Evolutionary conservation across 805 yeast genomes (phyloP).

Genomic region (Maudiozyma bulderi): DNA sequence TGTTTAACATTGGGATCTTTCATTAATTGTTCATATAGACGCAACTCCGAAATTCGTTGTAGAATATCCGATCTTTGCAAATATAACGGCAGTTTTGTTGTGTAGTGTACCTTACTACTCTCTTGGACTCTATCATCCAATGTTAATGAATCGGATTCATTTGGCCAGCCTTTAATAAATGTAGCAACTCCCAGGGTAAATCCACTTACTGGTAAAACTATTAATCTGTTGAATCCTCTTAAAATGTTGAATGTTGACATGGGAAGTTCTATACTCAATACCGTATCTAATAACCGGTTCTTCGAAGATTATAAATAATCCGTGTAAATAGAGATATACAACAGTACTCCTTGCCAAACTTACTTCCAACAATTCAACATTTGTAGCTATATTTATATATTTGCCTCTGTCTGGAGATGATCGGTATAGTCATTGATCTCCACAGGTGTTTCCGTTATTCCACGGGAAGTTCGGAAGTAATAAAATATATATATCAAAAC

Average conservation of each 20-base stretch:
- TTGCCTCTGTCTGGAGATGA: too few species aligned
- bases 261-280: background rate
- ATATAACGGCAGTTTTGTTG: slow-evolving; percentile 6
- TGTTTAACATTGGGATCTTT: slow-evolving; percentile 11
- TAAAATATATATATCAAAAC: too few species aligned
- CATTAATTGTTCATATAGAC: slow-evolving; percentile 16
- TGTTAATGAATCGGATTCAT: slow-evolving; percentile 13
- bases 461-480: too few species aligned
- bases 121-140: slow-evolving; percentile 7
- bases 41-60: slow-evolving; percentile 11
- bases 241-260: background rate
- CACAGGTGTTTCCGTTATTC: too few species aligned
- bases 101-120: slow-evolving; percentile 1
- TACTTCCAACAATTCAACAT: too few species aligned
- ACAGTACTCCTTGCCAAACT: too few species aligned
- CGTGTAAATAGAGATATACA: too few species aligned
- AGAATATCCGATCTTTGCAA: slow-evolving; percentile 24
- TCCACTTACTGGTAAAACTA: slow-evolving; percentile 25
- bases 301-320: background rate
- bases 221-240: slow-evolving; percentile 8
- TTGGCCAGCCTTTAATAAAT: slow-evolving; percentile 28
- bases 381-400: too few species aligned
- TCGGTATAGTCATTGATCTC: too few species aligned
- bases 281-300: too few species aligned
- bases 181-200: slow-evolving; percentile 21